phyloP scores from a whole-genome alignment of 2,329 filamentous ascomycete species.

The Colletotrichum euphorbiae region DNA sequence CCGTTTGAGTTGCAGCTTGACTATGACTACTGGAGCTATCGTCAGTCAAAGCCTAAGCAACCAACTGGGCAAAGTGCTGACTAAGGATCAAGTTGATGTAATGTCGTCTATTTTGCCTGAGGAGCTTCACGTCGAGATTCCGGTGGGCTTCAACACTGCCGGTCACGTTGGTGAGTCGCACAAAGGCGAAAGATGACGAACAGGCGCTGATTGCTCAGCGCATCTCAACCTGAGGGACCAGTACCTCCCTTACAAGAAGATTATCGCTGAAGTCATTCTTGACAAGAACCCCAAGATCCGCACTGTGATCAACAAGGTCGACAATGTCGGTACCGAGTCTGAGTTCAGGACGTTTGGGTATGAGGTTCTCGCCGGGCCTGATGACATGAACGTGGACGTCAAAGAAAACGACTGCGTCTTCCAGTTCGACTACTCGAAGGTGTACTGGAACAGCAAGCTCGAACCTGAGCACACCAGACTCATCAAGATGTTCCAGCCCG shows the following conservation, averaged over 20 bases:
- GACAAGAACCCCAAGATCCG: conserved; percentile 87
- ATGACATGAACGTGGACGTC: conserved; percentile 86
- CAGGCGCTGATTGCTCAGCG: conserved; percentile 58
- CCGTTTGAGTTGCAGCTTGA: conserved; percentile 81
- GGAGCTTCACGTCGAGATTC: conserved; percentile 82
- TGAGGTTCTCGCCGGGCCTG: conserved; percentile 85
- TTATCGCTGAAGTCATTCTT: conserved; percentile 86
- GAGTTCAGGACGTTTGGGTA: conserved; percentile 93
- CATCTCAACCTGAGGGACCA: conserved; percentile 90
- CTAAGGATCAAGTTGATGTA: conserved; percentile 73
- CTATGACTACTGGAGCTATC: conserved; percentile 89
- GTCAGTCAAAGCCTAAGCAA: conserved; percentile 57
- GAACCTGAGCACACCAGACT: conserved; percentile 89
- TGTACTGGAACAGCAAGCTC: conserved; percentile 97
- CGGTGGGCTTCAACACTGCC: conserved; percentile 86
- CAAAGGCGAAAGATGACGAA: conserved; percentile 37
- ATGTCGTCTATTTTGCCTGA: conserved; percentile 85
- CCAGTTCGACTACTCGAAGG: conserved; percentile 92
- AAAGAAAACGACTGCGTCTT: conserved; percentile 88
- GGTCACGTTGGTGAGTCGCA: conserved; percentile 79
- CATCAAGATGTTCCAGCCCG: conserved; percentile 79
- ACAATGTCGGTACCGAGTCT: conserved; percentile 86
- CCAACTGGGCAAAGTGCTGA: neutral
- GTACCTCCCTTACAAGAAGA: conserved; percentile 85
- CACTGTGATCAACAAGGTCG: conserved; percentile 96